Percentiles rank a stretch among this genome's conserved stretches.
phyloP scores from a whole-genome alignment of 345 rosid species.

The Eucalyptus pauciflora region DNA sequence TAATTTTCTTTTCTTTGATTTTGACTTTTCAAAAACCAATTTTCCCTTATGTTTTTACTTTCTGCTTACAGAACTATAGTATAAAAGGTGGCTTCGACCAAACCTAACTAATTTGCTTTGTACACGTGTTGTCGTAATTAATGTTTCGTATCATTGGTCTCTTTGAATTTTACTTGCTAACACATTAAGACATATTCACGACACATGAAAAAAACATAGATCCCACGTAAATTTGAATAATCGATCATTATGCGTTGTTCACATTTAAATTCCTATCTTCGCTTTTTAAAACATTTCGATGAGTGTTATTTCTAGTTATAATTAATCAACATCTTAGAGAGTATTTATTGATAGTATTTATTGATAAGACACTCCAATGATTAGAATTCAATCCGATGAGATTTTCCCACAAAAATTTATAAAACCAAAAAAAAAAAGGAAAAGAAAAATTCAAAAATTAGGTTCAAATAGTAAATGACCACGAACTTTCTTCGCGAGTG shows the following conservation, averaged over 20 bases:
- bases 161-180: too few species aligned
- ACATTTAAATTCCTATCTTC: background rate
- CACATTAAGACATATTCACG: fast-evolving
- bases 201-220: background rate
- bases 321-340: background rate
- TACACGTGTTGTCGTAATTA: fast-evolving
- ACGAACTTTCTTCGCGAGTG: too few species aligned
- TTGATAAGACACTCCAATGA: too few species aligned
- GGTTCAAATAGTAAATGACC: too few species aligned
- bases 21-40: background rate
- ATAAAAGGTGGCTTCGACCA: background rate
- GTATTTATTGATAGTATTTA: too few species aligned
- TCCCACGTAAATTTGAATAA: background rate
- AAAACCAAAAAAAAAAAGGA: too few species aligned
- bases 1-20: background rate
- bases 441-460: too few species aligned
- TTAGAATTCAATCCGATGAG: too few species aligned
- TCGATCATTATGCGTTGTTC: too few species aligned
- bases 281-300: background rate
- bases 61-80: fast-evolving
- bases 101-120: background rate
- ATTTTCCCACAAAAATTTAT: too few species aligned
- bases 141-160: background rate
- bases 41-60: background rate
- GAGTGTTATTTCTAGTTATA: background rate